Base-by-base conservation (phyloP, 1,139 yeast genomes). In the Maudiozyma humilis region DNA sequence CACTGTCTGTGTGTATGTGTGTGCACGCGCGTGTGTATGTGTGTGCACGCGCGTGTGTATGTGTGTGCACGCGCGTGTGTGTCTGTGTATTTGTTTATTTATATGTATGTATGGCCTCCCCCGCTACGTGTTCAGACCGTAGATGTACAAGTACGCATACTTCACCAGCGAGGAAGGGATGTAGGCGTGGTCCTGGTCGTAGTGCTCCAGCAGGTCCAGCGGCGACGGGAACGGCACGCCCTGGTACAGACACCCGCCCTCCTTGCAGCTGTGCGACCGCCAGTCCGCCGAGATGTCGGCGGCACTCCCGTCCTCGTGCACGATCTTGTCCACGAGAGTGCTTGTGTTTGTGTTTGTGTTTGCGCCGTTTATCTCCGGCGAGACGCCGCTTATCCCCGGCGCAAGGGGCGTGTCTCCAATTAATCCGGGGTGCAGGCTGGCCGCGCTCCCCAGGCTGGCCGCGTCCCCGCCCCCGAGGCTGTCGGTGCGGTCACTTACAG, bases 91-190 rank as follows among this genome's bases (percentile, higher is more conserved):
- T n/a, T n/a, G n/a, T n/a, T n/a, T n/a, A n/a, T n/a, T n/a, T n/a
- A n/a, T n/a, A n/a, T n/a, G n/a, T n/a, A n/a, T n/a, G n/a, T n/a
- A n/a, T n/a, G n/a, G n/a, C n/a, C n/a, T n/a, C n/a, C n/a, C n/a
- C 37, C 15, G 15, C n/a, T 8, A 8, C 4, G 25, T 6, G 17
- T 23, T 34, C 27, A 18, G 17, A 35, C 39, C 43, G 37, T 46
- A 46, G 10, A 48, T 40, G 29, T 41, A 43, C 14, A 49, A 25
- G 27, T 46, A 54, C 19, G 57, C 53, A 31, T 41, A 53, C 40
- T 54, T 48, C 0, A 54, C 51, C 19, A 56, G 36, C 2, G 57
- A 46, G 7, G 51, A 55, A 3, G 60, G 60, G 12, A 56, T 49
- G 27, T 45, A 54, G 3, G 46, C 49, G 38, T 56, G 60, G 14